Evolutionary conservation across 2,329 filamentous ascomycete species (phyloP).

Genomic region (Phyllosticta citriasiana): DNA sequence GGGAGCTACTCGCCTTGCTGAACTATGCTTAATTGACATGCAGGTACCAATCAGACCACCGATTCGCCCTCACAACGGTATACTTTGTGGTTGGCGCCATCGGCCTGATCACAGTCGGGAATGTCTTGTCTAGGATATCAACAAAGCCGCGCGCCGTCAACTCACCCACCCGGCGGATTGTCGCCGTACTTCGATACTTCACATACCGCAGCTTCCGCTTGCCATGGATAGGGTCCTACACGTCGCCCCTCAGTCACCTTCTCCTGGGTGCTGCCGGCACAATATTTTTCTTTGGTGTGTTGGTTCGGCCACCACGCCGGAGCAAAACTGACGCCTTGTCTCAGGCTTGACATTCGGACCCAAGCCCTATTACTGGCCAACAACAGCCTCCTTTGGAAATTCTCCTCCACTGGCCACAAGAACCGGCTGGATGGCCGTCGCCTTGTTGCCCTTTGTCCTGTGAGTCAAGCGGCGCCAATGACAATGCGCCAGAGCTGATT

Average conservation of each 20-base stretch:
- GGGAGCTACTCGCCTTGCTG: background rate
- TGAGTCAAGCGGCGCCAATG: background rate
- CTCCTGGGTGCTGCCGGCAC: constrained; percentile 17
- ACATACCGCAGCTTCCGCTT: constrained; percentile 21
- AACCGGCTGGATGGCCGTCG: constrained; percentile 22
- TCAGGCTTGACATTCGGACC: constrained; percentile 8
- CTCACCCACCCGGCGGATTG: background rate
- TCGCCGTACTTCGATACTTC: constrained; percentile 18
- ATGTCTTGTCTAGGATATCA: constrained; percentile 3
- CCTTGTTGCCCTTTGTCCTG: constrained; percentile 21
- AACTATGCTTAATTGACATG: background rate
- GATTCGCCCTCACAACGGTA: constrained; percentile 8
- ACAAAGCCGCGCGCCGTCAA: background rate
- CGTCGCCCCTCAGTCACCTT: constrained; percentile 19
- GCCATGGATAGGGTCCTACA: constrained; percentile 17
- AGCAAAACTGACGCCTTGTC: background rate
- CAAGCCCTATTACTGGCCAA: constrained; percentile 12
- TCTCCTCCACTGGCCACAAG: constrained; percentile 23
- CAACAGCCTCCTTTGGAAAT: constrained; percentile 9
- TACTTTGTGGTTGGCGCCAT: constrained; percentile 10
- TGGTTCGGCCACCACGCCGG: background rate
- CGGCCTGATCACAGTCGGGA: constrained; percentile 6
- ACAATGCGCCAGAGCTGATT: background rate
- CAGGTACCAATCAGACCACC: constrained; percentile 12
- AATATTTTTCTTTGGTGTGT: constrained; percentile 20